These are phyloP conservation scores for Linum lewisii DNA, from an alignment of 345 rosid species.

Conservation along the genomic window DNA sequence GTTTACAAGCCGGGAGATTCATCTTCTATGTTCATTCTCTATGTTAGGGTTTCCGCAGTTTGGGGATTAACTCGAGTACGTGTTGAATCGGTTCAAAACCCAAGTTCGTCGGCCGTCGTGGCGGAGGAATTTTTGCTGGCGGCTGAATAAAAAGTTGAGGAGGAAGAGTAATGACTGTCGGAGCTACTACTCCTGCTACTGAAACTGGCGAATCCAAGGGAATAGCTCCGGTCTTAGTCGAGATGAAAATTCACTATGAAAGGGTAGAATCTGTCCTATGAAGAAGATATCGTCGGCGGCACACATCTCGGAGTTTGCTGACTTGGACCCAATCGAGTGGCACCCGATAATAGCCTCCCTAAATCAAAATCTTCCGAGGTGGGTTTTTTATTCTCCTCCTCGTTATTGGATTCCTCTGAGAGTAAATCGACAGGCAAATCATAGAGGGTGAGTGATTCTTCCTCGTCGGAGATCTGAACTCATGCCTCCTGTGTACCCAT, in stretches of 20 bases:
- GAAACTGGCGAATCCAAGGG: too few species aligned
- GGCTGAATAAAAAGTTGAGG: conserved; percentile 9
- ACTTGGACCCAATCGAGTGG: conserved; percentile 26
- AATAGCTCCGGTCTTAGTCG: conserved; percentile 30
- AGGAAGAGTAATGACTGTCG: conserved; percentile 19
- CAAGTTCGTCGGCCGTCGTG: conserved; percentile 20
- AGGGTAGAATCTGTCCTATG: conserved; percentile 57
- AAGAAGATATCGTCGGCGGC: conserved; percentile 69
- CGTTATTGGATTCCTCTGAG: conserved; percentile 15
- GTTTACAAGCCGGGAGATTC: too few species aligned
- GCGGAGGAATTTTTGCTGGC: background rate
- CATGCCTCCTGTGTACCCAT: conserved; percentile 8
- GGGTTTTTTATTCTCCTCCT: conserved; percentile 10
- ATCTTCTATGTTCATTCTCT: too few species aligned
- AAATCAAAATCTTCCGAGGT: conserved; percentile 48
- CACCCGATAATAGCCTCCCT: conserved; percentile 20
- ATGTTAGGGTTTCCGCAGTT: too few species aligned
- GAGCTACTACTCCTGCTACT: too few species aligned
- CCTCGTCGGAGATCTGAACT: conserved; percentile 25
- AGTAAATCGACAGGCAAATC: conserved; percentile 46
- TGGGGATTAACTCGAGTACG: too few species aligned
- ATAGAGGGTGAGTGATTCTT: conserved; percentile 56
- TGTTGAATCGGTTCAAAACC: too few species aligned
- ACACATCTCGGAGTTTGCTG: conserved; percentile 37
- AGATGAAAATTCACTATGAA: conserved; percentile 65